Evolutionary conservation across 352 stramenopile genomes (phyloP), one percentile per base, ranked within the genome.

Genomic region (Globisporangium cystogenes): DNA sequence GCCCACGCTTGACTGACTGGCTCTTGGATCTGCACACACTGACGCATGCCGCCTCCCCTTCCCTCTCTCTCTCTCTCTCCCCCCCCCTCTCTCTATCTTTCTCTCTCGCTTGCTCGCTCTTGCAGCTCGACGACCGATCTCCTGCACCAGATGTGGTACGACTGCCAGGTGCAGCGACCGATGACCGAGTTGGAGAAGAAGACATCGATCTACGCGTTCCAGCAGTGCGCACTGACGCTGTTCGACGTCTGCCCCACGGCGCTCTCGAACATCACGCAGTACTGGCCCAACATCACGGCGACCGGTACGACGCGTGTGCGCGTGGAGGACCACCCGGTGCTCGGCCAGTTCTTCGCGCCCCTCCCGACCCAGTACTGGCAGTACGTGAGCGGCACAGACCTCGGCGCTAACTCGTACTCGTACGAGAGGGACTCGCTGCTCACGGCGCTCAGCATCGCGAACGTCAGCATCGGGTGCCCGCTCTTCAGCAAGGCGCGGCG

Each of bases 301-400:
- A 42, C 15, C 2, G 55, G 58, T 26, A 60, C 59, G 27, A 63
- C 62, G 0, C 60, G 62, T 20, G 65, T 67, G 24, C 55, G 58
- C 2, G 70, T 70, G 4, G 74, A 85, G 40, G 65, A 59, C n/a
- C 74, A 86, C 46, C 68, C 74, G 11, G 36, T 55, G 35, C 67
- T 86, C 12, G 48, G 56, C 3, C 62, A 45, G 12, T 88, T 85
- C 58, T 88, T 86, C 46, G 44, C 57, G 4, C 66, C 68, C 3
- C 67, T 83, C 16, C 74, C 74, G 5, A 79, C 57, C 27, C 51
- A 88, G 48, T 88, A 82, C 60, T 88, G 74, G 77, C 59, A 66
- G 39, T 88, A 77, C 29, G 77, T 84, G 15, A 75, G 61, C 24
- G 60, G 43, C 37, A 64, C 55, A 2, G 73, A 88, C 47, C 51